Evolutionary conservation across 192 early-diverging fungal genomes (phyloP).

Genomic region (Coemansia sp.): DNA sequence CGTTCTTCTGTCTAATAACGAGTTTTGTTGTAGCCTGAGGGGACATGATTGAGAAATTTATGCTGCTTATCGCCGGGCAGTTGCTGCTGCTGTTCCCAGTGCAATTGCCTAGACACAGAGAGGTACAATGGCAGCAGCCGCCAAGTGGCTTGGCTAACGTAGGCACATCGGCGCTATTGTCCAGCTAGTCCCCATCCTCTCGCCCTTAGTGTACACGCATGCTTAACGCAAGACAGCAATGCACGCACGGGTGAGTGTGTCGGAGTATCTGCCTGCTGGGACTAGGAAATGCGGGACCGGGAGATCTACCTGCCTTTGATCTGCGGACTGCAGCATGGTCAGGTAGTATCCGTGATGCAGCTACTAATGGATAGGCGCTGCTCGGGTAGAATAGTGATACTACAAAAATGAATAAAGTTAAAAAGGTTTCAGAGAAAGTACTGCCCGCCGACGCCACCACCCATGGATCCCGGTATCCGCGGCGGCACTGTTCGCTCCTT

Average conservation of each 20-base stretch:
- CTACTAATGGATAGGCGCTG: background rate
- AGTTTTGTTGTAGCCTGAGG: background rate
- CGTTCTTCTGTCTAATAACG: background rate
- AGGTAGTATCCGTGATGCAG: background rate
- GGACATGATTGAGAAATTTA: background rate
- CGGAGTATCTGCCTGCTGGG: background rate
- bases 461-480: constrained; percentile 56
- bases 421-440: constrained; percentile 44
- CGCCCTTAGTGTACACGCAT: background rate
- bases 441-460: constrained; percentile 44
- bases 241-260: background rate
- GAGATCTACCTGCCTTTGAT: background rate
- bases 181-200: background rate
- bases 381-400: background rate
- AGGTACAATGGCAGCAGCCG: background rate
- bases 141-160: background rate
- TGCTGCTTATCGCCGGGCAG: background rate
- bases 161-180: constrained; percentile 1
- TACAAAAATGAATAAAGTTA: background rate
- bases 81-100: background rate
- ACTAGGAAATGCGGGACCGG: constrained; percentile 2
- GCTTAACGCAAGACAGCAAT: background rate
- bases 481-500: constrained; percentile 69
- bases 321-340: background rate
- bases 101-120: background rate